Evolutionary conservation across 2,329 filamentous ascomycete genomes (phyloP).

Genomic region (Ceratocystis destructans): DNA sequence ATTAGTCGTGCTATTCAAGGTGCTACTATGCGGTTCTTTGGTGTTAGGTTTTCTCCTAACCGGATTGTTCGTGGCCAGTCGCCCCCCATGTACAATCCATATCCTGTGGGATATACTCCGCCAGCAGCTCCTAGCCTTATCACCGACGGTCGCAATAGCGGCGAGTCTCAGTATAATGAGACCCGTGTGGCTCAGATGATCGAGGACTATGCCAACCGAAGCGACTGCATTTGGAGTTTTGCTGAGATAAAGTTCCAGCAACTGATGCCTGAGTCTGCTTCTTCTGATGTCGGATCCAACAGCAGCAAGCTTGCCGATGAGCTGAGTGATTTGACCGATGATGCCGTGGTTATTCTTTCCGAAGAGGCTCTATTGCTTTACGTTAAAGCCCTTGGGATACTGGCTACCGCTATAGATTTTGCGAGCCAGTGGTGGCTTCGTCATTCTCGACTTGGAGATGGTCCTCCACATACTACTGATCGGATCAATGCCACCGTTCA

Average conservation of each 20-base stretch:
- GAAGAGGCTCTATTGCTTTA: conserved; percentile 94
- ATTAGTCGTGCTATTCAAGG: conserved; percentile 92
- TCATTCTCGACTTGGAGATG: conserved; percentile 52
- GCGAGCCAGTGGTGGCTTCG: conserved; percentile 83
- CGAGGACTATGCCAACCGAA: conserved; percentile 82
- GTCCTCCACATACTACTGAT: conserved; percentile 40
- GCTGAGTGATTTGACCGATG: conserved; percentile 60
- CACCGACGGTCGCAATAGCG: conserved; percentile 47
- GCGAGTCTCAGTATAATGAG: conserved; percentile 59
- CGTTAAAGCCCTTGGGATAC: conserved; percentile 78
- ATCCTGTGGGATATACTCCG: conserved; percentile 49
- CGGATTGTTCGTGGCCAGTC: conserved; percentile 49
- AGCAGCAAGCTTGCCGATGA: not conserved
- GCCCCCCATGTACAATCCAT: conserved; percentile 66
- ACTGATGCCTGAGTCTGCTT: conserved; percentile 64
- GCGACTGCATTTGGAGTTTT: conserved; percentile 93
- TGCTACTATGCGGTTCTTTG: conserved; percentile 64
- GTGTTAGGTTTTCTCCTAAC: conserved; percentile 55
- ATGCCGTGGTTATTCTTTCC: conserved; percentile 73
- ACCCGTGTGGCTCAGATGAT: conserved; percentile 62
- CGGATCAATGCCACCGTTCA: conserved; percentile 89
- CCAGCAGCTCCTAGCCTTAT: conserved; percentile 48
- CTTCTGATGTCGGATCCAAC: conserved; percentile 22
- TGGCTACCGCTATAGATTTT: conserved; percentile 92
- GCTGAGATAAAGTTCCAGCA: conserved; percentile 98